Conservation (phyloP, 495 filamentous ascomycete genomes). For the Beverwykella pulmonaria region DNA sequence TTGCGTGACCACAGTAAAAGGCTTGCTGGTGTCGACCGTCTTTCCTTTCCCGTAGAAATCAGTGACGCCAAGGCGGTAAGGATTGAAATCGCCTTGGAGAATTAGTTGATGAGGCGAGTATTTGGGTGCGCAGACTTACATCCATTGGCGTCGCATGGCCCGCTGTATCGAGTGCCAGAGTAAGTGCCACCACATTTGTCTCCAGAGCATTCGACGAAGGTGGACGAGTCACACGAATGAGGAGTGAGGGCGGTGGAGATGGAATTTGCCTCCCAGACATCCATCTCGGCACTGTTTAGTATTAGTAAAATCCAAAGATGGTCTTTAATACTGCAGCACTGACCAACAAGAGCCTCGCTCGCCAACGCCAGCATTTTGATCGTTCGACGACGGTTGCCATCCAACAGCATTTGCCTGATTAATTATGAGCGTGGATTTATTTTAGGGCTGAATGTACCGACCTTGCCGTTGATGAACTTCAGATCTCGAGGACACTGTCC, state of each 20-base stretch:
- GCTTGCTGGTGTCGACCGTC: constrained; percentile 60
- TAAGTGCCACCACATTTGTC: constrained; percentile 36
- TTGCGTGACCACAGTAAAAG: constrained; percentile 69
- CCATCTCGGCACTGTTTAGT: constrained; percentile 26
- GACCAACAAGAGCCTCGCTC: constrained; percentile 44
- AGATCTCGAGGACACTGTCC: constrained; percentile 60
- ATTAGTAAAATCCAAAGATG: background rate
- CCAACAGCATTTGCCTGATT: constrained; percentile 51
- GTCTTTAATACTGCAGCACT: background rate
- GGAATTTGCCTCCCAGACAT: constrained; percentile 39
- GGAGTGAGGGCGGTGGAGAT: constrained; percentile 43
- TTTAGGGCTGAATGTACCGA: background rate
- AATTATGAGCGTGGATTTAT: background rate
- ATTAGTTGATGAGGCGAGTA: background rate
- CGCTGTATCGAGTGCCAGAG: constrained; percentile 48
- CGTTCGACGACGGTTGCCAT: constrained; percentile 60
- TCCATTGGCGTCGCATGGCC: constrained; percentile 65
- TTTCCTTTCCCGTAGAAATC: constrained; percentile 59
- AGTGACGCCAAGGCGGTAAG: constrained; percentile 58
- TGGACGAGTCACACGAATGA: constrained; percentile 34
- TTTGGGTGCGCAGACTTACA: constrained; percentile 43
- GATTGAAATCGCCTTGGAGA: constrained; percentile 55
- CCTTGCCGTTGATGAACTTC: constrained; percentile 60
- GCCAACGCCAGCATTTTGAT: constrained; percentile 62
- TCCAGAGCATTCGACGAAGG: constrained; percentile 30